These are phyloP conservation scores for Coemansia guatemalensis DNA, from an alignment of 192 early-diverging fungal species.

Conservation along the genomic window DNA sequence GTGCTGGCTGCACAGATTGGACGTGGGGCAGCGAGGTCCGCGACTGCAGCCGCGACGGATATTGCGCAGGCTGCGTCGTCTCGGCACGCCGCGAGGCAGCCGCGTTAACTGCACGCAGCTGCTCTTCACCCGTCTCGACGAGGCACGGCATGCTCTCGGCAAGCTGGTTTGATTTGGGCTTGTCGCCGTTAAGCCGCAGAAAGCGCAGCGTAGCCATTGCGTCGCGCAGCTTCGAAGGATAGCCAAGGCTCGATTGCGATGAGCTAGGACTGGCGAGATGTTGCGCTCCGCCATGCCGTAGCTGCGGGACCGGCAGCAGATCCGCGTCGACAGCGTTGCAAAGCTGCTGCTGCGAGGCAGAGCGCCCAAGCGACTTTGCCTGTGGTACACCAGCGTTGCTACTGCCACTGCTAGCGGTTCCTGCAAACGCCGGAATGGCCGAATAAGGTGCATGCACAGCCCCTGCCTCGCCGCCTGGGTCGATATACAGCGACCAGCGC, in stretches of 20 bases:
- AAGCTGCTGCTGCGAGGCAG: constrained; percentile 49
- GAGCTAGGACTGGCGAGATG: constrained; percentile 37
- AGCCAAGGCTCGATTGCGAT: constrained; percentile 45
- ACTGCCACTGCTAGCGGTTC: constrained; percentile 3
- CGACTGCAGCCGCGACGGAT: constrained; percentile 34
- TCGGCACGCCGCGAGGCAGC: constrained; percentile 3
- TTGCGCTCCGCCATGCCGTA: constrained; percentile 15
- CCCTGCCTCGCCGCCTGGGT: constrained; percentile 8
- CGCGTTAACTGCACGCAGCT: constrained; percentile 4
- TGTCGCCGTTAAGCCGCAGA: constrained; percentile 44
- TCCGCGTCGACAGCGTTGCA: constrained; percentile 3
- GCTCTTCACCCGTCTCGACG: constrained; percentile 26
- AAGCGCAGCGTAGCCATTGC: constrained; percentile 53
- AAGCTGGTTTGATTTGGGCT: constrained; percentile 16
- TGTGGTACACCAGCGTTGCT: constrained; percentile 7
- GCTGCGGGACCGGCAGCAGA: not conserved
- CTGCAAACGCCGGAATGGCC: constrained; percentile 16
- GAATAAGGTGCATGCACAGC: constrained; percentile 9
- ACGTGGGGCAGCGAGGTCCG: constrained; percentile 36
- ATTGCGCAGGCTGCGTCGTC: constrained; percentile 13
- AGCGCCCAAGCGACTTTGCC: constrained; percentile 33
- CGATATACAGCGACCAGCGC: constrained; percentile 25
- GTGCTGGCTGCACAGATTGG: not conserved
- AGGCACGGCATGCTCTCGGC: constrained; percentile 51
- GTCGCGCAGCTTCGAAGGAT: constrained; percentile 54